Evolutionary conservation across 2,329 filamentous ascomycete genomes (phyloP), one percentile per base, ranked within the genome.

Genomic region (Bipolaris cookei): DNA sequence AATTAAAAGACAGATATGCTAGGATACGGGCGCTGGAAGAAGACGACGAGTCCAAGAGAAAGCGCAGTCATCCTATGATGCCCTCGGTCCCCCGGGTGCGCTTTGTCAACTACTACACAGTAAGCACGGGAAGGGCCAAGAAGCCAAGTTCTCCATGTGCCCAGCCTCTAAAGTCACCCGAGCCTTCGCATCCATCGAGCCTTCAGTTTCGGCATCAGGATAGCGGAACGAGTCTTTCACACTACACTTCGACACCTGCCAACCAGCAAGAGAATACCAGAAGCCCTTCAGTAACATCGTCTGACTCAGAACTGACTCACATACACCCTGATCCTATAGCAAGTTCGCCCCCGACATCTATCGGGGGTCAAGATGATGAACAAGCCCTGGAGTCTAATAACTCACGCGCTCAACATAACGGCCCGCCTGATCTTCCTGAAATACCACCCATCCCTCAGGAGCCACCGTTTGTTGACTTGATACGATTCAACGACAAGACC

Each of bases 41-140:
- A 68, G 84, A 90, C 54, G 86, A 89, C 13, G 78, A 81, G 39
- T 71, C 64, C 41, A 75, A 50, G 54, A 65, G 69, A 57, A 71
- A 53, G 63, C 70, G 63, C 32, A 70, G 57, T 35, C 70, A 69
- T 65, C 72, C 63, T n/a, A 67, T 58, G 20, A 62, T 64, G 48
- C 66, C 49, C 44, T 69, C 59, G 62, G 78, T 79, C 1, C 78
- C 80, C 2, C 81, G 88, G 50, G 85, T 95, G 10, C 84, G 92
- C 14, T 97, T 97, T 68, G 82, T 91, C 55, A 97, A 97, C 71
- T 97, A 96, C 73, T 97, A 94, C 72, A 96, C 92, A 1, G 84
- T 90, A n/a, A 92, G 90, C 63, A 89, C 89, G 8, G 92, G 92
- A 3, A 82, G 86, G 56, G 82, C 83, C 2, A 92, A 81, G 66